Evolutionary conservation across 2,329 filamentous ascomycete species (phyloP).

Genomic region (Kalmusia sp.): DNA sequence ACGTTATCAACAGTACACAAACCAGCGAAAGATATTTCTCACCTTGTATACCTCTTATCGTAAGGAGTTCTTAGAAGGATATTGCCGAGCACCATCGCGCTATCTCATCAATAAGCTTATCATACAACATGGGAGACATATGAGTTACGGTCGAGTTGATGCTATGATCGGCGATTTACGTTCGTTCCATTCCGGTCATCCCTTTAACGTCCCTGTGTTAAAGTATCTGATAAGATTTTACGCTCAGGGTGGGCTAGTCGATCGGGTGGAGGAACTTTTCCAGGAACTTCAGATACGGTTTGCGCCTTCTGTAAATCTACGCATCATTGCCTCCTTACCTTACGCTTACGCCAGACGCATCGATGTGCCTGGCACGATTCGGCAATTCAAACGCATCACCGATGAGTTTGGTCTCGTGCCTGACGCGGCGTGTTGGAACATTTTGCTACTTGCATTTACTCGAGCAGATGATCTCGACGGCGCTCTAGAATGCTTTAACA

Average conservation of each 20-base stretch:
- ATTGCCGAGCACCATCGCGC: slow-evolving; percentile 25
- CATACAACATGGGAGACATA: slow-evolving; percentile 23
- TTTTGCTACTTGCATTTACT: slow-evolving; percentile 74
- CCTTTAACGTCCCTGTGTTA: slow-evolving; percentile 27
- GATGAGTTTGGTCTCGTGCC: slow-evolving; percentile 64
- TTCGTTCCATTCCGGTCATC: slow-evolving; percentile 27
- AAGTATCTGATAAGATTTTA: slow-evolving; percentile 34
- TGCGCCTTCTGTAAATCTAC: slow-evolving; percentile 15
- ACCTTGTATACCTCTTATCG: slow-evolving; percentile 35
- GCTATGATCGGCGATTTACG: slow-evolving; percentile 35
- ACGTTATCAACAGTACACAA: slow-evolving; percentile 35
- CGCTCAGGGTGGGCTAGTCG: slow-evolving; percentile 42
- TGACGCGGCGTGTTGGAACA: slow-evolving; percentile 74
- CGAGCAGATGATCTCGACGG: slow-evolving; percentile 71
- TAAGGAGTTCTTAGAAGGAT: slow-evolving; percentile 21
- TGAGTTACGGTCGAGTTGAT: slow-evolving; percentile 25
- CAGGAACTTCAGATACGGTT: slow-evolving; percentile 28
- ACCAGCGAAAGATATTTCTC: slow-evolving; percentile 32
- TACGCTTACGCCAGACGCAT: slow-evolving; percentile 75
- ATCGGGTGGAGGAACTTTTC: slow-evolving; percentile 42
- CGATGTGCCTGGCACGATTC: slow-evolving; percentile 65
- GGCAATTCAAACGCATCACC: slow-evolving; percentile 69
- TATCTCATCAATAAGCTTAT: slow-evolving; percentile 29
- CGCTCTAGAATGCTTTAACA: slow-evolving; percentile 69
- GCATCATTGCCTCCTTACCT: slow-evolving; percentile 55